These are phyloP conservation scores for Fragaria iinumae DNA, from an alignment of 306 rosid genomes.

Conservation along the genomic window DNA sequence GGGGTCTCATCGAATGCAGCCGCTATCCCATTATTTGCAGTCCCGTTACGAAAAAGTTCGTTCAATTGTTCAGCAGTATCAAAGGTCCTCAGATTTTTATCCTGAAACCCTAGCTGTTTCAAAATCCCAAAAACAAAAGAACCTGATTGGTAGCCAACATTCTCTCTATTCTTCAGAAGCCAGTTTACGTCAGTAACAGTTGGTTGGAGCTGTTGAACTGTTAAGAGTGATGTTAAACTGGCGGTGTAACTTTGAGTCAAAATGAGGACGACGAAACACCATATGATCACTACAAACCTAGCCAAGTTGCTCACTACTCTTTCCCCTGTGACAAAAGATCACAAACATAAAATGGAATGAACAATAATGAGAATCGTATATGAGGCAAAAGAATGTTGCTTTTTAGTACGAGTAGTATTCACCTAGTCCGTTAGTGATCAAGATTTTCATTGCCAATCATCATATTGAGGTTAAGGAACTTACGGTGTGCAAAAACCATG, in stretches of 20 bases:
- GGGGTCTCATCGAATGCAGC: slow-evolving; percentile 22
- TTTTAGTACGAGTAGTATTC: no score
- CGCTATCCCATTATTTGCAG: not conserved
- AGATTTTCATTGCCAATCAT: no score
- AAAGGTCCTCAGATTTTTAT: not conserved
- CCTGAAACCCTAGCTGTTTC: not conserved
- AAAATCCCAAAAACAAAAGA: slow-evolving; percentile 4
- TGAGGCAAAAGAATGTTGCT: no score
- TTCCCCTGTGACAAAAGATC: slow-evolving; percentile 10
- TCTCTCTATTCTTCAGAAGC: slow-evolving; percentile 12
- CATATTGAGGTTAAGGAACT: not conserved
- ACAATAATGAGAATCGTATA: not conserved
- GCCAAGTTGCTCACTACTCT: slow-evolving; percentile 22
- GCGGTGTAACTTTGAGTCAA: slow-evolving; percentile 24
- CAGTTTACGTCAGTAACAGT: slow-evolving; percentile 23
- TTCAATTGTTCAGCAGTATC: not conserved
- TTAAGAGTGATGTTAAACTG: slow-evolving; percentile 22
- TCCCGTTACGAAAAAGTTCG: slow-evolving; percentile 4
- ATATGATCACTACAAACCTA: slow-evolving; percentile 22
- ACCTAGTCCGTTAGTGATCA: no score
- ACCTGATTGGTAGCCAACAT: slow-evolving; percentile 11
- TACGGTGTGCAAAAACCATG: slow-evolving; percentile 17
- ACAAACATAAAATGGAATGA: not conserved
- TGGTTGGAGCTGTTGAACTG: slow-evolving; percentile 27
- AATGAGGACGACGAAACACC: slow-evolving; percentile 22